phyloP scores from a whole-genome alignment of 345 rosid genomes.

The Eucalyptus curtisii region DNA sequence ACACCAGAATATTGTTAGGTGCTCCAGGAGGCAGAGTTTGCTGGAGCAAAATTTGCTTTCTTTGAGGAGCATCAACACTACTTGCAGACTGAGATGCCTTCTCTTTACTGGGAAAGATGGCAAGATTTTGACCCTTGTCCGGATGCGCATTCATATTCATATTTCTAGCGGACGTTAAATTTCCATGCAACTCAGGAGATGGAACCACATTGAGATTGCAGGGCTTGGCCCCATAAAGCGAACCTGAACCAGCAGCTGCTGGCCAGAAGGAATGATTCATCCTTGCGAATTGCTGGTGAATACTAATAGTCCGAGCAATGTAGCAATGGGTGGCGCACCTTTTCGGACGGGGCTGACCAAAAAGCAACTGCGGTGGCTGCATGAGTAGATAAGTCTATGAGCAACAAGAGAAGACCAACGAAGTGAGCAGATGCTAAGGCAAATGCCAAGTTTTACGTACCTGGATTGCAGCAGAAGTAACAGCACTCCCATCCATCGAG shows the following conservation, averaged over 20 bases:
- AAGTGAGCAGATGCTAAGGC: background rate
- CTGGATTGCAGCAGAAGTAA: constrained; percentile 72
- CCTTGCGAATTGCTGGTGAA: constrained; percentile 65
- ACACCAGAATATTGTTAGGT: constrained; percentile 68
- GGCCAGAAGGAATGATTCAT: constrained; percentile 95
- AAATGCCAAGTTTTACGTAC: constrained; percentile 8
- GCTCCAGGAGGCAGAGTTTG: constrained; percentile 77
- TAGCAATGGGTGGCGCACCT: constrained; percentile 95
- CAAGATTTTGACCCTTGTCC: constrained; percentile 50
- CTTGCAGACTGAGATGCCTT: constrained; percentile 43
- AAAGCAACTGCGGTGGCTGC: constrained; percentile 73
- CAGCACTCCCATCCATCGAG: constrained; percentile 60
- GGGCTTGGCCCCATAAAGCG: constrained; percentile 68
- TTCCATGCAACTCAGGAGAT: constrained; percentile 62
- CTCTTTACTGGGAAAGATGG: constrained; percentile 34
- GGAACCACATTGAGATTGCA: constrained; percentile 64
- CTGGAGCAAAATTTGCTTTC: constrained; percentile 82
- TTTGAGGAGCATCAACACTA: constrained; percentile 47
- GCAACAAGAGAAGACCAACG: background rate
- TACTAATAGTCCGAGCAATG: constrained; percentile 67
- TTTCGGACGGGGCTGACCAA: constrained; percentile 72
- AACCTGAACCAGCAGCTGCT: constrained; percentile 64
- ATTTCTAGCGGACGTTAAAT: constrained; percentile 26
- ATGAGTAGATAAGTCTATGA: background rate
- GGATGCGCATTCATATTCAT: constrained; percentile 29